Conservation (phyloP, 306 rosid species). For the Echinosophora koreensis region DNA sequence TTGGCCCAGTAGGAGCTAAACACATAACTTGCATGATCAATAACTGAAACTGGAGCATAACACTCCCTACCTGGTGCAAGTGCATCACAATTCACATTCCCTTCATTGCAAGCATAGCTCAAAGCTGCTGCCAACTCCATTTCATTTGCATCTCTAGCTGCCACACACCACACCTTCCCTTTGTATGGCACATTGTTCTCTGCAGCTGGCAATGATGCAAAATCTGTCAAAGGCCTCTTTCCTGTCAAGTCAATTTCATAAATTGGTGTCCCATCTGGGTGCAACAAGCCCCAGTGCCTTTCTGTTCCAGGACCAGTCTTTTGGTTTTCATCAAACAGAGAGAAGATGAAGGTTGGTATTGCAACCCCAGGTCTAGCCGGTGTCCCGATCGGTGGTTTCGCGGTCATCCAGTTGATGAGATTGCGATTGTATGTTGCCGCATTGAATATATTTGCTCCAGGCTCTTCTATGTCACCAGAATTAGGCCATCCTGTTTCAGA, state of each 20-base stretch:
- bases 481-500: constrained; percentile 92
- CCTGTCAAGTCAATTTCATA: constrained; percentile 76
- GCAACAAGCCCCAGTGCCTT: constrained; percentile 80
- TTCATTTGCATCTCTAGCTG: constrained; percentile 42
- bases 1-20: constrained; percentile 63
- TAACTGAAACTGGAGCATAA: constrained; percentile 49
- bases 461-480: constrained; percentile 56
- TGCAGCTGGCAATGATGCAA: constrained; percentile 38
- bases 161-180: constrained; percentile 65
- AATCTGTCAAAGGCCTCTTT: constrained; percentile 33
- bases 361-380: constrained; percentile 68
- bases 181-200: constrained; percentile 50
- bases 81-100: constrained; percentile 57
- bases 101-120: constrained; percentile 38
- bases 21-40: constrained; percentile 61
- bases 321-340: constrained; percentile 75
- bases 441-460: constrained; percentile 63
- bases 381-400: constrained; percentile 68
- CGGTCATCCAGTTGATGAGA: constrained; percentile 58
- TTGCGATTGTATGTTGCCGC: constrained; percentile 82
- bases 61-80: constrained; percentile 59
- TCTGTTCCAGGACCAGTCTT: constrained; percentile 75
- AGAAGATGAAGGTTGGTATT: constrained; percentile 75
- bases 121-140: constrained; percentile 47
- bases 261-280: constrained; percentile 60